Conservation (phyloP, 2,329 filamentous ascomycete genomes). For the Aspergillus transmontanensis region DNA sequence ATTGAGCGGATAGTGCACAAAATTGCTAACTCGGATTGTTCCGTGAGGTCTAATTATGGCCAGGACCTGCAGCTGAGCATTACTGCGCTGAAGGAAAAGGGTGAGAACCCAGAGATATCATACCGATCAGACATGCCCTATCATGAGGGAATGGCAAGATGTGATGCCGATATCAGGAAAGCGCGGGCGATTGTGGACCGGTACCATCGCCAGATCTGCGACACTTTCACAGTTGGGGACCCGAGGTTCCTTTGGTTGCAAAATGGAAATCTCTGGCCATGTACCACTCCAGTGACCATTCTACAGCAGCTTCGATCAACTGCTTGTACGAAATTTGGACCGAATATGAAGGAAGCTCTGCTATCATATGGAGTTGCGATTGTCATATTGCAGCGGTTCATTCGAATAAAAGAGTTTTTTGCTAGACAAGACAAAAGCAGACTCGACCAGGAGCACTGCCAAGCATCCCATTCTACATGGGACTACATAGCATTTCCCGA, state of each 20-base stretch:
- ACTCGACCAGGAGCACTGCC: too few species aligned
- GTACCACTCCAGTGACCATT: slow-evolving; percentile 41
- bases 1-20: too few species aligned
- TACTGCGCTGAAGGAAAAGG: too few species aligned
- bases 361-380: slow-evolving; percentile 45
- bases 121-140: too few species aligned
- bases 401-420: slow-evolving; percentile 38
- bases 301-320: slow-evolving; percentile 48
- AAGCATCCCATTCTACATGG: too few species aligned
- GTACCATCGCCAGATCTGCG: slow-evolving; percentile 17
- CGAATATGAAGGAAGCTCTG: slow-evolving; percentile 39
- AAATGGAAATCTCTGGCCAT: slow-evolving; percentile 45
- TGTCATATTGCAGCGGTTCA: slow-evolving; percentile 46
- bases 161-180: slow-evolving; percentile 20
- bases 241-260: slow-evolving; percentile 41
- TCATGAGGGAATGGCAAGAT: background rate
- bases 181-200: slow-evolving; percentile 21
- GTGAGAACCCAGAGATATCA: too few species aligned
- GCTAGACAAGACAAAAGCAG: too few species aligned
- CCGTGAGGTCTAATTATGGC: too few species aligned
- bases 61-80: too few species aligned
- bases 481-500: slow-evolving; percentile 51
- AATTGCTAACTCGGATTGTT: too few species aligned
- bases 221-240: slow-evolving; percentile 27
- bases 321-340: slow-evolving; percentile 30